Base-by-base conservation (phyloP, 2,329 filamentous ascomycete species). In the Microdochium nivale region DNA sequence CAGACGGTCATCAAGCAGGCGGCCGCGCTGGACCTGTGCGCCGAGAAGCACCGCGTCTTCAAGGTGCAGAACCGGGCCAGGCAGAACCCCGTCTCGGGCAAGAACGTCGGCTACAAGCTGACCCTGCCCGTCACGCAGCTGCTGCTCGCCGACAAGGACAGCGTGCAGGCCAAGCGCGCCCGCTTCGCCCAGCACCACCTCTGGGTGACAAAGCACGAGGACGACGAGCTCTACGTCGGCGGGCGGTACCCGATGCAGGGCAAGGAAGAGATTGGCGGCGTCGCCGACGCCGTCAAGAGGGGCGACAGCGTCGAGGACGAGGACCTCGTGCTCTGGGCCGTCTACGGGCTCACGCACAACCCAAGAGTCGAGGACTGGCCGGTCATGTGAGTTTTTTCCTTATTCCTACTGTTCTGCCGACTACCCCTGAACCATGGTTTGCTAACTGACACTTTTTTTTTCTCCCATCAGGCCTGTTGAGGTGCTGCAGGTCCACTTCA, bases 351-450 rank as follows among this genome's bases (percentile, higher is more conserved):
- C 48, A 84, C 80, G 33, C 80, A 84, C 58, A 76, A 84, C 25
- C 81, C 81, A 0, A 70, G 82, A 5, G 72, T 80, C 24, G 83
- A 86, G 60, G 83, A 86, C 60, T 86, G 85, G 66, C 83, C 83
- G 1, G 79, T 86, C 40, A 86, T 87, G 83, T 52, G 44, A n/a
- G 43, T 51, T 21, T 44, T 44, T 44, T 11, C n/a, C 8, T 44
- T 44, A 7, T 44, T 44, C 7, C 40, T 24, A 44, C 19, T 13
- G 19, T 44, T 55, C 53, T 52, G 2, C 21, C 16, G 13, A 43
- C n/a, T n/a, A n/a, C n/a, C n/a, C n/a, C n/a, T n/a, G n/a, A n/a
- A n/a, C n/a, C n/a, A n/a, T n/a, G n/a, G n/a, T n/a, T n/a, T n/a
- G n/a, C n/a, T n/a, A n/a, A n/a, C n/a, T n/a, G n/a, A n/a, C n/a